phyloP scores from a whole-genome alignment of 495 filamentous ascomycete genomes.

The Aspergillus bridgeri region DNA sequence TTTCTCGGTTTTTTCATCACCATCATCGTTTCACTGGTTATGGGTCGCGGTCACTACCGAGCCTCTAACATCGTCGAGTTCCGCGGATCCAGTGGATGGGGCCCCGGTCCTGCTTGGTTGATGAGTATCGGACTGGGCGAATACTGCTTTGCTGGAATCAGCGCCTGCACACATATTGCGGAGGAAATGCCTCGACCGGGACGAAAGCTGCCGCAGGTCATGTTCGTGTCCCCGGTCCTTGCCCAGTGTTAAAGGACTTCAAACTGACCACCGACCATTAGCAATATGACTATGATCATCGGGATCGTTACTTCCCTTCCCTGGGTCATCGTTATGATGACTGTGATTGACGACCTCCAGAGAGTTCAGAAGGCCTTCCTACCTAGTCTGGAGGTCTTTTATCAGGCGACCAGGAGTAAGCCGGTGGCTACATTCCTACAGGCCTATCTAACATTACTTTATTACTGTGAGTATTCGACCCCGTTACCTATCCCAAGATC shows the following conservation, averaged over 20 bases:
- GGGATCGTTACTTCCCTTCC: slow-evolving; percentile 25
- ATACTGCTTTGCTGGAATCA: slow-evolving; percentile 13
- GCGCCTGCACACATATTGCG: slow-evolving; percentile 20
- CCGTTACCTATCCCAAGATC: background rate
- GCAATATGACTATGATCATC: slow-evolving; percentile 24
- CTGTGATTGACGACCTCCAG: slow-evolving; percentile 25
- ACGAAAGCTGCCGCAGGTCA: slow-evolving; percentile 20
- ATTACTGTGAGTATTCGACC: slow-evolving; percentile 23
- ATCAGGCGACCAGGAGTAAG: slow-evolving; percentile 29
- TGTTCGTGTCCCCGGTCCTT: slow-evolving; percentile 15
- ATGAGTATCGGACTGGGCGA: slow-evolving; percentile 21
- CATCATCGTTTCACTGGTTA: slow-evolving; percentile 13
- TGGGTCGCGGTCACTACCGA: slow-evolving; percentile 19
- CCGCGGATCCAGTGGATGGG: slow-evolving; percentile 22
- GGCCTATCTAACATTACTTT: slow-evolving; percentile 29
- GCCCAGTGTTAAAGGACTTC: background rate
- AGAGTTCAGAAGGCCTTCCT: slow-evolving; percentile 26
- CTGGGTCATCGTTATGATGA: slow-evolving; percentile 27
- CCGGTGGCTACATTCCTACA: slow-evolving; percentile 21
- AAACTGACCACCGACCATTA: background rate
- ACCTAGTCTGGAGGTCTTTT: slow-evolving; percentile 27
- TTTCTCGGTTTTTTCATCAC: slow-evolving; percentile 15
- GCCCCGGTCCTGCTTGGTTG: slow-evolving; percentile 23
- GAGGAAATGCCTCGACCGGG: slow-evolving; percentile 29
- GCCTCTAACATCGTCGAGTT: slow-evolving; percentile 17